Evolutionary conservation across 2,329 filamentous ascomycete genomes (phyloP).

Genomic region (Cephalotrichum gorgonifer): DNA sequence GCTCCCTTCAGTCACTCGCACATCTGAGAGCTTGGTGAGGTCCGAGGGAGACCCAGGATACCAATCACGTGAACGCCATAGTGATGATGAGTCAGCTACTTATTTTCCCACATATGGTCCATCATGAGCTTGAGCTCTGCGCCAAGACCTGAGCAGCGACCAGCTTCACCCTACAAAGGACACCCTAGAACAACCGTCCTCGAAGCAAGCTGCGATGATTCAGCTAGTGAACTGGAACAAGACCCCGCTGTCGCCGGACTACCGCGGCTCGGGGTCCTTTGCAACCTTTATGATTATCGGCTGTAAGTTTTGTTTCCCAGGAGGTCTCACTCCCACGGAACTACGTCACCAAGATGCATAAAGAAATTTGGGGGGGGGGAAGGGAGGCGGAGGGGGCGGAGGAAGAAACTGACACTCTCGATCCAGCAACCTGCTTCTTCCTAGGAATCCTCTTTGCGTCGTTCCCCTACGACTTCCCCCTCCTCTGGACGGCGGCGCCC

Average conservation of each 20-base stretch:
- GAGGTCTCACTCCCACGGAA: background rate
- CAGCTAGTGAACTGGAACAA: conserved; percentile 42
- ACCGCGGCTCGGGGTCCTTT: conserved; percentile 61
- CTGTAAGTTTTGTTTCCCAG: conserved; percentile 49
- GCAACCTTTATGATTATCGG: conserved; percentile 95
- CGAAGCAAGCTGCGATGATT: conserved; percentile 6
- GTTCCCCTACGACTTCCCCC: conserved; percentile 91
- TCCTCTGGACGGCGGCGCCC: conserved; percentile 65
- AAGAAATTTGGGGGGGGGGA: background rate
- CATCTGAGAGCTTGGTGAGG: too few species aligned
- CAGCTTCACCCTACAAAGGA: conserved; percentile 7
- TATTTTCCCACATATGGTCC: too few species aligned
- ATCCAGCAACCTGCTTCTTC: conserved; percentile 82
- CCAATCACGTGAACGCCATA: too few species aligned
- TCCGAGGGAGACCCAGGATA: too few species aligned
- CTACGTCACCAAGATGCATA: background rate
- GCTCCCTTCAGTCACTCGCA: too few species aligned
- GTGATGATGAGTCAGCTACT: too few species aligned
- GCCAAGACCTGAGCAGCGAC: background rate
- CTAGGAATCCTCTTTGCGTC: conserved; percentile 93
- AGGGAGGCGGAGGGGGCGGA: too few species aligned
- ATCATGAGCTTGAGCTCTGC: background rate
- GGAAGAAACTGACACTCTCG: conserved; percentile 2
- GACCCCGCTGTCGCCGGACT: conserved; percentile 45
- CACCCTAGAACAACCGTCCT: background rate